Percentiles rank a stretch among this genome's conserved stretches.
These are phyloP conservation scores for Hypsizygus marmoreus DNA, from an alignment of 768 basidiomycete genomes.

Conservation along the genomic window DNA sequence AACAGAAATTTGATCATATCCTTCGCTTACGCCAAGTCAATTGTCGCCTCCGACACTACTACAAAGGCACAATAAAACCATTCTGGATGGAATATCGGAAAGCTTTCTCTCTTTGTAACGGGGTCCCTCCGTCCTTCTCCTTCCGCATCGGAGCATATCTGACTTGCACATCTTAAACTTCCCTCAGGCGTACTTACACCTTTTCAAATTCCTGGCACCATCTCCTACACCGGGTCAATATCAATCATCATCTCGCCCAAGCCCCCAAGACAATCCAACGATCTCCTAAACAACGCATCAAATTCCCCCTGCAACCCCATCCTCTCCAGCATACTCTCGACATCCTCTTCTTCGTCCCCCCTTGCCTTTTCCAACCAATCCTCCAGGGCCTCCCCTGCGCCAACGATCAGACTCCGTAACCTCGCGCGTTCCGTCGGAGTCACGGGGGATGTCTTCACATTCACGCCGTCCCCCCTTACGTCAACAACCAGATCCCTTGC, in stretches of 20 bases:
- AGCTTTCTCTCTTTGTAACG: too few species aligned
- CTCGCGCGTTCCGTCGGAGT: conserved; percentile 75
- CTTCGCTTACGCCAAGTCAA: too few species aligned
- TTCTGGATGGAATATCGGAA: too few species aligned
- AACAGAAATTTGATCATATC: too few species aligned
- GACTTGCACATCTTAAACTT: too few species aligned
- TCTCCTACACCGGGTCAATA: too few species aligned
- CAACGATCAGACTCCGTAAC: conserved; percentile 65
- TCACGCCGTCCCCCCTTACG: conserved; percentile 31
- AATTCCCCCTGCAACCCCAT: conserved; percentile 63
- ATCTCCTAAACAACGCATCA: conserved; percentile 62
- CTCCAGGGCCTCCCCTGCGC: conserved; percentile 60
- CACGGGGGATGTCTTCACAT: conserved; percentile 46
- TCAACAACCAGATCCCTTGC: conserved; percentile 40
- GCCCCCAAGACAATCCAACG: conserved; percentile 61
- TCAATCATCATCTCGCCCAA: conserved; percentile 29
- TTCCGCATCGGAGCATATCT: too few species aligned
- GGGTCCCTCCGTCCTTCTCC: too few species aligned
- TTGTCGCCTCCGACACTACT: too few species aligned
- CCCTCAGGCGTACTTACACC: too few species aligned
- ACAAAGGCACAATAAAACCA: too few species aligned
- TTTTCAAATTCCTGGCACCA: too few species aligned
- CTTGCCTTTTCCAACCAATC: conserved; percentile 57
- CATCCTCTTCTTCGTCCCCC: conserved; percentile 30
- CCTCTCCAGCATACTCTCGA: conserved; percentile 43